A percentile compares a stretch with the other conserved stretches of the same genome.
Evolutionary conservation across 345 rosid genomes (phyloP).

Genomic region (Eucalyptus leucophloia): DNA sequence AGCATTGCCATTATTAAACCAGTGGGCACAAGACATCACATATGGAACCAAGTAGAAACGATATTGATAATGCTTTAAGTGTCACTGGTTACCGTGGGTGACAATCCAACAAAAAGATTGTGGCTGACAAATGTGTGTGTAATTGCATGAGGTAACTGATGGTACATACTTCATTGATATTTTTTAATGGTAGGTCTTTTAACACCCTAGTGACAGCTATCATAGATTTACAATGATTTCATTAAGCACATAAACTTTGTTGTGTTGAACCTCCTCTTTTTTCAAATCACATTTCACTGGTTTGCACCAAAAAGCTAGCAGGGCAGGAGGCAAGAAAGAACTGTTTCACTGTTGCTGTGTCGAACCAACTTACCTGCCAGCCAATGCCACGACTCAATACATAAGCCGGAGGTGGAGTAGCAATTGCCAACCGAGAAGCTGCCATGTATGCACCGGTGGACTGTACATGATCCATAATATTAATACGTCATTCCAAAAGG

Average conservation of each 20-base stretch:
- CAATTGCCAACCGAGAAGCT: constrained; percentile 91
- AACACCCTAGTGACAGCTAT: neutral
- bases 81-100: neutral
- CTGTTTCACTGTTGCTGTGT: neutral
- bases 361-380: constrained; percentile 63
- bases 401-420: constrained; percentile 98
- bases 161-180: neutral
- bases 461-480: constrained; percentile 17
- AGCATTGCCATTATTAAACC: neutral
- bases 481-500: neutral
- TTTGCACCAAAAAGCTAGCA: neutral
- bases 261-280: neutral
- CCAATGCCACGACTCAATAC: constrained; percentile 96
- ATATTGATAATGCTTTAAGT: neutral
- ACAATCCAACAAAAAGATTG: neutral
- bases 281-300: neutral
- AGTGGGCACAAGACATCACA: neutral
- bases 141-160: neutral
- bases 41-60: neutral
- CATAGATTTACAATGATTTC: neutral
- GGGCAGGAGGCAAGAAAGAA: neutral
- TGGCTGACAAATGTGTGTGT: neutral
- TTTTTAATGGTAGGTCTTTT: neutral
- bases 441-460: constrained; percentile 96
- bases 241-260: neutral